Conservation (phyloP, 345 rosid species). For the Viola odorata region DNA sequence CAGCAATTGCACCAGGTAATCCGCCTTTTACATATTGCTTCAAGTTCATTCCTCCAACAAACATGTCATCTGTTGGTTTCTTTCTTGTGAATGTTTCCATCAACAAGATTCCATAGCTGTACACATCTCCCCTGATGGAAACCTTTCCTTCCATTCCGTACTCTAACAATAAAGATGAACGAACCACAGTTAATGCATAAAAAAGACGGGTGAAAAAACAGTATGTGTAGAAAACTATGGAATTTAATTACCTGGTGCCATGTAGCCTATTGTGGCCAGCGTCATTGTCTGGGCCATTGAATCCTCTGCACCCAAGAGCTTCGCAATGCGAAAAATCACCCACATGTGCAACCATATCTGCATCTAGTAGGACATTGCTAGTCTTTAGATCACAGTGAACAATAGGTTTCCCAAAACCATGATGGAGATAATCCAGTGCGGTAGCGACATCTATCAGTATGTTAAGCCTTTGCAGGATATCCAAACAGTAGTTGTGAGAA, state of each 20-base stretch:
- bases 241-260: constrained; percentile 5
- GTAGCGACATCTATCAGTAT: constrained; percentile 8
- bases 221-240: neutral
- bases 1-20: neutral
- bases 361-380: neutral
- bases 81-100: constrained; percentile 20
- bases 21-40: constrained; percentile 10
- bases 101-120: constrained; percentile 12
- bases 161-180: neutral
- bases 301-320: neutral
- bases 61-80: constrained; percentile 9
- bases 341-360: constrained; percentile 7
- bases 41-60: neutral
- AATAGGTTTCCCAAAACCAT: constrained; percentile 1
- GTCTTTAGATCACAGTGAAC: constrained; percentile 8
- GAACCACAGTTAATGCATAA: neutral
- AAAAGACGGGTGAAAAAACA: neutral
- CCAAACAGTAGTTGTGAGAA: constrained; percentile 3
- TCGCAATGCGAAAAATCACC: constrained; percentile 6
- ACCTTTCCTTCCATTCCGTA: constrained; percentile 16
- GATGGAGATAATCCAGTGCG: constrained; percentile 10
- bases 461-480: constrained; percentile 6
- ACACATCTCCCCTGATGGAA: constrained; percentile 4
- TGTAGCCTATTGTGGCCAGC: constrained; percentile 7
- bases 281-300: constrained; percentile 1